phyloP scores from a whole-genome alignment of 768 basidiomycete species.

The Leccinum pellstonianum region DNA sequence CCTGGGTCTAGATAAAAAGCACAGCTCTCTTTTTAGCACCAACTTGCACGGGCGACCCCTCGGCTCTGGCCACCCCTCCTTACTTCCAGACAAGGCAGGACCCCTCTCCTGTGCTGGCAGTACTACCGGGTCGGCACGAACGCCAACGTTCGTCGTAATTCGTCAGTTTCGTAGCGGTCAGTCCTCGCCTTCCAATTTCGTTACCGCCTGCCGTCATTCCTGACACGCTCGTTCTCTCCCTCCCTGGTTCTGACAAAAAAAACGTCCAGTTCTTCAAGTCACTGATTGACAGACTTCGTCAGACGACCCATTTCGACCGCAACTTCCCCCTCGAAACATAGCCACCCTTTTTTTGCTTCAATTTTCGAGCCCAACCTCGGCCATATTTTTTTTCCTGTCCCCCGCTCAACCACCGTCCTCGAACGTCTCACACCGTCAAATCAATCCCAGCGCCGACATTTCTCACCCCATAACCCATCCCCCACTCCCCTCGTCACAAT shows the following conservation, averaged over 20 bases:
- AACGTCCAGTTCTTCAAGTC: not conserved
- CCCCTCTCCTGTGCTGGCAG: conserved; percentile 6
- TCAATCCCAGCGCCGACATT: conserved; percentile 6
- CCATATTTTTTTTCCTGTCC: conserved; percentile 6
- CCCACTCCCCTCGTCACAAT: conserved; percentile 11
- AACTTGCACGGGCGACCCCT: not conserved
- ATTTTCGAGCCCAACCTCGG: not conserved
- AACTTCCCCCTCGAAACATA: not conserved
- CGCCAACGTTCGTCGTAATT: conserved; percentile 30
- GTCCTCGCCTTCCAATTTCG: conserved; percentile 12
- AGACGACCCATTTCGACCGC: conserved; percentile 2
- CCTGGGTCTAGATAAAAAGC: conserved; percentile 17
- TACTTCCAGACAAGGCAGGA: conserved; percentile 1
- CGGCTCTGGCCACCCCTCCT: conserved; percentile 2
- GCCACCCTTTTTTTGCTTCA: not conserved
- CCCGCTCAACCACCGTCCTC: conserved; percentile 12
- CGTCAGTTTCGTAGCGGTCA: conserved; percentile 15
- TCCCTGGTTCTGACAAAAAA: not conserved
- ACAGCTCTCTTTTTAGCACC: conserved; percentile 9
- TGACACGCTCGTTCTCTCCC: conserved; percentile 4
- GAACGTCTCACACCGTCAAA: not conserved
- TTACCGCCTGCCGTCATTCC: conserved; percentile 20
- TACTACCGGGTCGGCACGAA: conserved; percentile 7
- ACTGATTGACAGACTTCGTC: conserved; percentile 1
- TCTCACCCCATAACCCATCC: conserved; percentile 5